A percentile compares a stretch with the other conserved stretches of the same genome.
These are phyloP conservation scores for Papiliotrema terrestris DNA, from an alignment of 1,284 basidiomycete genomes.

Conservation along the genomic window DNA sequence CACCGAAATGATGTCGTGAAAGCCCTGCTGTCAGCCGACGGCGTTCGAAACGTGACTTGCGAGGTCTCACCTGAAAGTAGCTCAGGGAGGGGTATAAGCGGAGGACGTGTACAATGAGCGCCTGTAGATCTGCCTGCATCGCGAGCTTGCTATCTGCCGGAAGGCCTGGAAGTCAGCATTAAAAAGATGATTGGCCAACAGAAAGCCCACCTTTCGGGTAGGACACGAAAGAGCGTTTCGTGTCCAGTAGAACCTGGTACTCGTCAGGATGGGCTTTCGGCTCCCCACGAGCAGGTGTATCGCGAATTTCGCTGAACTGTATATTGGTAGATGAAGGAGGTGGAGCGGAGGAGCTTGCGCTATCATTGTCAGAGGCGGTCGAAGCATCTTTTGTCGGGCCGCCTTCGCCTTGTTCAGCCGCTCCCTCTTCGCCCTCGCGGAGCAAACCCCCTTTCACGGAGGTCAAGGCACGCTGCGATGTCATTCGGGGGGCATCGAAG, in stretches of 20 bases:
- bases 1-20: constrained; percentile 87
- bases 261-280: constrained; percentile 63
- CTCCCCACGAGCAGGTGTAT: no score
- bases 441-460: no score
- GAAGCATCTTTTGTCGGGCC: not conserved
- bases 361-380: not conserved
- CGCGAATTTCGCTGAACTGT: no score
- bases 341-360: not conserved
- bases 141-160: constrained; percentile 45
- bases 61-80: constrained; percentile 72
- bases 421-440: no score
- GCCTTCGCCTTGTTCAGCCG: not conserved
- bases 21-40: constrained; percentile 58
- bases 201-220: constrained; percentile 69
- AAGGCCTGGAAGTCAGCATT: constrained; percentile 15
- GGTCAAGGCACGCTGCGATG: not conserved
- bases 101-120: constrained; percentile 72
- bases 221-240: constrained; percentile 80
- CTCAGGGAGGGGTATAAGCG: constrained; percentile 65
- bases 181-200: not conserved
- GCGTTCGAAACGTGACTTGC: not conserved
- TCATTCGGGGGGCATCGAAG: no score
- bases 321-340: no score
- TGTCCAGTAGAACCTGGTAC: constrained; percentile 77
- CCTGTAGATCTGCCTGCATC: constrained; percentile 65